Evolutionary conservation across 352 stramenopile species (phyloP), one percentile per base, ranked within the genome.

Genomic region (Phytophthora pini): DNA sequence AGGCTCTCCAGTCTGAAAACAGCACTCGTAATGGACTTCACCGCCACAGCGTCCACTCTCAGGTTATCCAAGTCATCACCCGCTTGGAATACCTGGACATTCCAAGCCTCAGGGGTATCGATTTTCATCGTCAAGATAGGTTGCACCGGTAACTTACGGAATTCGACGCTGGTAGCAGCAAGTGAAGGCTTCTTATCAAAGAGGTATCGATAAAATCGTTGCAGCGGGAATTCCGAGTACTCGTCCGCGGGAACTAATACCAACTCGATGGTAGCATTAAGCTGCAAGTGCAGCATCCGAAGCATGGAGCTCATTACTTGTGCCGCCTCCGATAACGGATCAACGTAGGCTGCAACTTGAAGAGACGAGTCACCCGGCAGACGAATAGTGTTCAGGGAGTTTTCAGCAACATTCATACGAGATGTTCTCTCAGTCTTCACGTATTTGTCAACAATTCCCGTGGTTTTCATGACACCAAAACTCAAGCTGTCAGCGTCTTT

Each of bases 101-200:
- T 97, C 91, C 93, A 98, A 1, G 90, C 72, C 61, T 98, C 92
- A 2, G 94, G 93, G 4, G 92, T 96, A 54, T 98, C 93, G 12
- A 98, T 87, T 62, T 97, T 95, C 76, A 97, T 90, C 2, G 95
- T 98, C 56, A 98, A 61, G 46, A 98, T 88, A 12, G 93, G 90
- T 27, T 92, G 76, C 40, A 91, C 79, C 1, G 94, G 93, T 12
- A 98, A 66, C 43, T 82, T 80, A 9, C 68, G 66, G 76, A 98
- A 98, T 12, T 78, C 57, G 11, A 91, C 76, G n/a, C 56, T 84
- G 20, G 76, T 71, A 17, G 72, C 77, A 39, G 67, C 53, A 31
- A 72, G 60, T 13, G 76, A 79, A 9, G 54, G 24, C 61, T 80
- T 87, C 61, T 80, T 89, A 34, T 88, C 76, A 34, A 95, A 94